Base-by-base conservation (phyloP, 805 yeast species). In the Starmerella etchellsii region DNA sequence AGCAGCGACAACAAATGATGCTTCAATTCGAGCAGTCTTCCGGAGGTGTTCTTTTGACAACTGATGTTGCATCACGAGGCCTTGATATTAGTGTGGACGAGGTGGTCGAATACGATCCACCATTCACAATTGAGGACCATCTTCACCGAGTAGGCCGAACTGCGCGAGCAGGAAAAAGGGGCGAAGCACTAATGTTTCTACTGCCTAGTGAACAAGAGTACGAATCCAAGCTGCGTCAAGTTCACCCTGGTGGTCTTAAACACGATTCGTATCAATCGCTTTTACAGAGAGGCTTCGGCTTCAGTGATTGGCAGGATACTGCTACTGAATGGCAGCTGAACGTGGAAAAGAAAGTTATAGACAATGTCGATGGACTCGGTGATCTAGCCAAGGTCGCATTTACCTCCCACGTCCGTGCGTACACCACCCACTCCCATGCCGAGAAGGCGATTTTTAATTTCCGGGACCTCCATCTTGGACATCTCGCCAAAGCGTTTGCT, bases 41-140 rank as follows among this genome's bases (percentile, higher is more conserved):
- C 1, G 37, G 38, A 8, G 69, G 78, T 2, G 68, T 91, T 18
- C 67, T 91, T 54, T 73, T 91, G 52, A 88, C 97, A 67, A 91
- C 99, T 0, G 99, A 91, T 69, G 97, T 91, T 46, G 98, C 96
- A 0, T 78, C 97, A 26, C 76, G 99, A 64, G 99, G 99, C 47
- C 68, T 91, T 47, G 99, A 91, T 67, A 65, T 91, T 42, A 94
- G 74, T 37, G 83, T 91, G 43, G 73, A 91, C 34, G 74, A 78
- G 36, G 95, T 91, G 25, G 68, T 91, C 16, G 98, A 91, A 59
- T 79, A 77, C 53, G 99, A 91, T 57, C 95, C 99, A 2, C 95
- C 98, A 4, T 87, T 88, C 55, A 72, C 91, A 1, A 68, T 84
- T 4, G 96, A 85, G 48, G 99, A 91, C 57, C 98, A 91, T 68